Evolutionary conservation across 345 rosid genomes (phyloP).

Genomic region (Cardiospermum halicacabum): DNA sequence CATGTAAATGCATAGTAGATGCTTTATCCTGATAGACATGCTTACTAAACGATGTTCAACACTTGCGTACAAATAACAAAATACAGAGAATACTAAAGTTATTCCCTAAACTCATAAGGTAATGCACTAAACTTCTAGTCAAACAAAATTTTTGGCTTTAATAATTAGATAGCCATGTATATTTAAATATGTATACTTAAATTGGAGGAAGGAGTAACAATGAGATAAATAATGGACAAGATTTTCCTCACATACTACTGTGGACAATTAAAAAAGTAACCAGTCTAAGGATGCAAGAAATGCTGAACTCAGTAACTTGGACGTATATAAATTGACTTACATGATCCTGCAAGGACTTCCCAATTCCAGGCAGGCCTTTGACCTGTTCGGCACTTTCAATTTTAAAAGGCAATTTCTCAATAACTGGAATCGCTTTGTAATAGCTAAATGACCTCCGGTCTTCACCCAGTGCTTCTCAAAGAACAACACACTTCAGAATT

Average conservation of each 20-base stretch:
- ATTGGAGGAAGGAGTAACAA: background rate
- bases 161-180: background rate
- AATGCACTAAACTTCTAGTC: background rate
- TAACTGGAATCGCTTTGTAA: constrained; percentile 77
- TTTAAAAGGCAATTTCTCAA: constrained; percentile 81
- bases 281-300: constrained; percentile 10
- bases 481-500: constrained; percentile 16
- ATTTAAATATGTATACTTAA: background rate
- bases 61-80: background rate
- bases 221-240: background rate
- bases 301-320: background rate
- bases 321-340: constrained; percentile 41
- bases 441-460: constrained; percentile 95
- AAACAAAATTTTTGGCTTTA: background rate
- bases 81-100: background rate
- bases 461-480: constrained; percentile 78
- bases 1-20: background rate
- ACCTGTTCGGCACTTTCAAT: constrained; percentile 83
- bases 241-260: background rate
- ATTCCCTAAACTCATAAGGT: background rate
- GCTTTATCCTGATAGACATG: background rate
- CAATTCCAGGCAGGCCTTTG: constrained; percentile 80
- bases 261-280: background rate
- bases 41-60: background rate
- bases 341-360: constrained; percentile 94